Conservation (phyloP, 2,329 filamentous ascomycete species). For the Simplicillium aogashimaense region DNA sequence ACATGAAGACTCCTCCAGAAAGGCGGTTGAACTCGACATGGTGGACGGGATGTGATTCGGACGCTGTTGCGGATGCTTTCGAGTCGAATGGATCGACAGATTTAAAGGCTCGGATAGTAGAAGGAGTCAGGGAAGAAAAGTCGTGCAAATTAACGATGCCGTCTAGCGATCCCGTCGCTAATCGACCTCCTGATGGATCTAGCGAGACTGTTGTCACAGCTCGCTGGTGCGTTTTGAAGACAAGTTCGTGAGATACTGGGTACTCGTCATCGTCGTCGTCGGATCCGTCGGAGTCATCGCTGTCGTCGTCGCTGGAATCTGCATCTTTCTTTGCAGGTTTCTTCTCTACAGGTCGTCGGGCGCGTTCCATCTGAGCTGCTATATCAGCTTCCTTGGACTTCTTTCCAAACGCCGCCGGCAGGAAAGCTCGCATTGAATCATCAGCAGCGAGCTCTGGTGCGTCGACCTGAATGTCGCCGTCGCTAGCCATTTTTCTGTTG, state of each 20-base stretch:
- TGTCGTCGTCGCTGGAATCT: constrained; percentile 30
- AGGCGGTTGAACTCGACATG: constrained; percentile 79
- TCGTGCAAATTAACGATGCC: constrained; percentile 90
- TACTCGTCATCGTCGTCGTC: constrained; percentile 76
- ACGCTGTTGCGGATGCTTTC: constrained; percentile 55
- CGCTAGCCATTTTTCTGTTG: constrained; percentile 42
- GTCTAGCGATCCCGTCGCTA: constrained; percentile 87
- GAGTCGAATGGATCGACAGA: constrained; percentile 77
- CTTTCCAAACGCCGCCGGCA: constrained; percentile 81
- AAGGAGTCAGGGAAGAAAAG: constrained; percentile 90
- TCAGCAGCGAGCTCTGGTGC: constrained; percentile 43
- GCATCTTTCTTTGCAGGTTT: constrained; percentile 8
- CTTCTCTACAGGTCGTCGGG: constrained; percentile 44
- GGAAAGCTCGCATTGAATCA: constrained; percentile 64
- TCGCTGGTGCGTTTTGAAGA: constrained; percentile 85
- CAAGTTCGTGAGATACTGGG: constrained; percentile 84
- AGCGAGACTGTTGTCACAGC: constrained; percentile 76
- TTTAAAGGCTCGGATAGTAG: constrained; percentile 87
- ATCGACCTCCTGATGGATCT: constrained; percentile 73
- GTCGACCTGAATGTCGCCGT: constrained; percentile 50
- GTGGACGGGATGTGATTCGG: constrained; percentile 83
- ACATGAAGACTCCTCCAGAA: constrained; percentile 71
- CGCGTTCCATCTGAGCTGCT: constrained; percentile 70
- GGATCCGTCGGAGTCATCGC: constrained; percentile 43
- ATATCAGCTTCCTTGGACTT: constrained; percentile 64